Base-by-base conservation (phyloP, 2,329 filamentous ascomycete species). In the Dothideomycetidae sp. region DNA sequence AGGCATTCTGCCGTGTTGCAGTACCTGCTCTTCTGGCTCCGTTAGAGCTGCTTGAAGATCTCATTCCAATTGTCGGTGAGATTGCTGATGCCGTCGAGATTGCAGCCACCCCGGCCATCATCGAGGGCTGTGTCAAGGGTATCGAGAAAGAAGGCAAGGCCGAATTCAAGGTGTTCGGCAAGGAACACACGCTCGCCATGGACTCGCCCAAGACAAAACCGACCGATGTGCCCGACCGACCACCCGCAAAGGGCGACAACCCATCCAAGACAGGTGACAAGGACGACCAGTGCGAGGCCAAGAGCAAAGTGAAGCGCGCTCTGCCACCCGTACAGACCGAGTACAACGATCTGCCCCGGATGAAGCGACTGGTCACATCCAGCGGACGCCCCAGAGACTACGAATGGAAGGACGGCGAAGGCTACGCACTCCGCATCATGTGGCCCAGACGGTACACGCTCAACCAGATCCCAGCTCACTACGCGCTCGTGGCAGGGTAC, bases 1-100 rank as follows among this genome's bases (percentile, higher is more conserved):
- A 54, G 31, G 53, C 49, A 1, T 57, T 58, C 34, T 59, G 55
- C 41, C 34, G 55, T 11, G 36, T 57, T 16, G 55, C 55, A 3
- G 48, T 59, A 5, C 50, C 54, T 2, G 56, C 53, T 15, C 30
- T 51, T 28, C 51, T 21, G 47, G 34, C 41, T 30, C 44, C 46
- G 5, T 40, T 48, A 5, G 38, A 42, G 28, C 37, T 40, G 9
- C 4, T 28, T 4, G 40, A 42, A 16, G 37, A 37, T 19, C 14
- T 35, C 12, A 43, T 43, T 10, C 42, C 42, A 7, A 38, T 43
- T 16, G 18, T 43, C 15, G 44, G 45, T 17, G 39, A 45, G 28
- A 44, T 47, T 37, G 17, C 36, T 10, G 42, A 43, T 29, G 32
- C 43, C 36, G 43, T 46, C 4, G 41, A 47, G 4, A 36, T 43